Base-by-base conservation (phyloP, 176 grass and related monocot genomes). In the Pontederia crassipes region DNA sequence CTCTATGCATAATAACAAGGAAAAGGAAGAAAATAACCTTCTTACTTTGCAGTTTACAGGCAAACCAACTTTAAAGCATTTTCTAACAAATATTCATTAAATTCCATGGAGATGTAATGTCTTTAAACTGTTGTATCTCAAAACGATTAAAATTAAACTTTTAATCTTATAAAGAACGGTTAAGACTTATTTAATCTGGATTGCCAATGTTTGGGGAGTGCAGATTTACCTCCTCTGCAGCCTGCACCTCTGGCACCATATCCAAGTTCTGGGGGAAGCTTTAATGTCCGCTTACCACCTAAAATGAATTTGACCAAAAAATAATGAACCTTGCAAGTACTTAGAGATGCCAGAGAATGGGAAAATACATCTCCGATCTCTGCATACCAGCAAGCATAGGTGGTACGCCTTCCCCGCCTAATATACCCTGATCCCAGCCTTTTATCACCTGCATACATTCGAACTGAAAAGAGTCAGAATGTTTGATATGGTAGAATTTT, bases 381-480 rank as follows among this genome's bases (percentile, higher is more conserved):
- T 47, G 45, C 57, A 26, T 73, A 96, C 92, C 92, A 15, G 79
- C 61, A 29, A 84, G 73, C 92, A 97, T 97, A 10, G 92, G 83
- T 17, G 92, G 87, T 17, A 97, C 82, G 56, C 92, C 83, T 12
- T 97, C 81, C 20, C 83, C 92, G 18, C 92, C 92, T 11, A 76
- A 62, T 17, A 97, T 83, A 2, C 92, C 88, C 74, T 88, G 81
- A 72, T 97, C 92, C 92, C 92, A 97, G n/a, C 92, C 92, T 80
- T 91, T 82, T 47, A 97, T 97, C 52, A 91, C 79, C 89, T 94
- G 67, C 16, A 53, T 2, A 54, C 16, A 18, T 69, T 48, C 17
- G 11, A 4, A 40, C 3, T 40, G 32, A 40, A 40, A 40, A 40
- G 4, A 40, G 32, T 40, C 32, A 40, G 32, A 40, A 40, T 40